Base-by-base conservation (phyloP, 1,139 yeast species). In the Taphrina wiesneri region DNA sequence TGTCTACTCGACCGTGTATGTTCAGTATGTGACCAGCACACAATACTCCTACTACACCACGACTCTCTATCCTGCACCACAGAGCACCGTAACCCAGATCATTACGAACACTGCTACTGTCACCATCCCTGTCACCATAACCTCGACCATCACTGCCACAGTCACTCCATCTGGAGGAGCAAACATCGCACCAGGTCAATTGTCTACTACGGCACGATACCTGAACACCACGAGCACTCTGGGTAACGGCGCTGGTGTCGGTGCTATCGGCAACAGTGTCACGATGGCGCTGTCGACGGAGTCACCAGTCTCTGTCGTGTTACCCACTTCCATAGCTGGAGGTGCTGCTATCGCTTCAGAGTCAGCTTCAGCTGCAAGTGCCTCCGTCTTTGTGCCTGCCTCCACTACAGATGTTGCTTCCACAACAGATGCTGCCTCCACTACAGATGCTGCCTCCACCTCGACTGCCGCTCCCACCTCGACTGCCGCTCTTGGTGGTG, bases 101-200 rank as follows among this genome's bases (percentile, higher is more conserved):
- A 54, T 60, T 19, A 53, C 56, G 28, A 43, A 49, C 52, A 52
- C 64, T 9, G 52, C 57, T 34, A 60, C 64, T 5, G 57, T 60
- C 41, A 60, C 64, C 11, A 57, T 60, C 21, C 64, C 64, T 3
- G 57, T 52, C 30, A 60, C 64, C 26, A 52, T 51, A 13, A 60
- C 64, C 15, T 34, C 57, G 32, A 60, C 64, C 43, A 54, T 60
- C 64, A 60, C 64, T 19, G 36, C 64, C 39, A 60, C 64, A 39
- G 41, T 54, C 34, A 32, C 56, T 13, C 56, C 56, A 4, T 13
- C 21, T 1, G 53, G 53, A 9, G 53, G 53, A 5, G 36, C 34
- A n/a, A 26, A 26, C 23, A 19, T 49, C 17, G 53, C 36, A 15
- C 49, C 49, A 11, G 26, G 25, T 13, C 49, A 45, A n/a, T 7